Base-by-base conservation (phyloP, 2,329 filamentous ascomycete genomes). In the Botrytis medusae region DNA sequence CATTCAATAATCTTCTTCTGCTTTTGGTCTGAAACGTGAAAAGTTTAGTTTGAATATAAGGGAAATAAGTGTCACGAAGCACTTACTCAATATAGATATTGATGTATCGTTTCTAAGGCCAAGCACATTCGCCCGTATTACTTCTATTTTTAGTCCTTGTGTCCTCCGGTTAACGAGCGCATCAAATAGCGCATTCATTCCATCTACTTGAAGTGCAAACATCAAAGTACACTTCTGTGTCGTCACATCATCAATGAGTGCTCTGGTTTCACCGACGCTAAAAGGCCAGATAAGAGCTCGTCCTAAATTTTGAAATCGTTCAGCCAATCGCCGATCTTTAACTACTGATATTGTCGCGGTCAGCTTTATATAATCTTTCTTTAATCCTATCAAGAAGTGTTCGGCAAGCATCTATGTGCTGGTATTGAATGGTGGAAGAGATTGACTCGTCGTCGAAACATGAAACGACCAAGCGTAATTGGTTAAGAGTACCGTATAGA, bases 261-360 rank as follows among this genome's bases (percentile, higher is more conserved):
- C n/a, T 60, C 62, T 46, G 14, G 32, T 71, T 54, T 64, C 42
- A 54, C 5, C 51, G 62, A 20, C 54, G 22, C 5, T 75, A 69
- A 34, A 72, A 63, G 51, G 40, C 69, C 72, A 71, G 29, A 69
- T 12, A 16, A 69, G 67, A 32, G 67, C 37, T 42, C 37, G 54
- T 20, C 34, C n/a, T 46, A 76, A 46, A 20, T 34, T 25, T 25
- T 0, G 69, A 72, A 20, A 68, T 37, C 12, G 74, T 72, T 25
- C 46, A 32, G 32, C 32, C 25, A 25, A 67, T 18, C 18, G 3
- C 32, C 8, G 22, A 51, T 7, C 8, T 67, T 48, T 67, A 22
- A 34, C 7, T 51, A 9, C 25, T 9, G n/a, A 51, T n/a, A 14
- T 51, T 12, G 14, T 9, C 34, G 22, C 44, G 32, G 5, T 67